Conservation (phyloP, 768 basidiomycete species). For the Hortiboletus flavorubellus region DNA sequence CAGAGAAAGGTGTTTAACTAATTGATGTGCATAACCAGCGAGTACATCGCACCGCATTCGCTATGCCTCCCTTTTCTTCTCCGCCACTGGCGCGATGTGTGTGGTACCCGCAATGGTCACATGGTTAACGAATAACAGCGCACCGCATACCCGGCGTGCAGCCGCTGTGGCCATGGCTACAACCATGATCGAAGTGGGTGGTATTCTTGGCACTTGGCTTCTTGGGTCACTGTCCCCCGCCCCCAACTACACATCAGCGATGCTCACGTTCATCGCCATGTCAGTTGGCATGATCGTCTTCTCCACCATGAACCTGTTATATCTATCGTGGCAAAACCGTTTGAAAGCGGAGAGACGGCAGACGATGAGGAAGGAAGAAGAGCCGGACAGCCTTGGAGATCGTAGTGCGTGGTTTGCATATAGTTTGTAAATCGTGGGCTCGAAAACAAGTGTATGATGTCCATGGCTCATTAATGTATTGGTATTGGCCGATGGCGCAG, state of each 20-base stretch:
- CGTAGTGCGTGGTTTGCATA: conserved; percentile 54
- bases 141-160: conserved; percentile 53
- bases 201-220: conserved; percentile 60
- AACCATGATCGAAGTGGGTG: conserved; percentile 53
- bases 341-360: conserved; percentile 40
- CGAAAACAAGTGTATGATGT: too few species aligned
- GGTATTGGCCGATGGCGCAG: too few species aligned
- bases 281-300: conserved; percentile 39
- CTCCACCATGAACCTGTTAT: conserved; percentile 36
- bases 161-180: conserved; percentile 54
- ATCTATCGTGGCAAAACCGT: conserved; percentile 42
- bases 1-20: background rate
- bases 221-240: conserved; percentile 47
- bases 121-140: conserved; percentile 61
- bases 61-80: conserved; percentile 54
- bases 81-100: conserved; percentile 48
- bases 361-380: conserved; percentile 31
- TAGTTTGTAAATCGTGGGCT: conserved; percentile 30
- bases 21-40: conserved; percentile 3
- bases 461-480: too few species aligned
- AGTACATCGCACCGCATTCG: conserved; percentile 36
- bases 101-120: conserved; percentile 50
- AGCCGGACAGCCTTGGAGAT: conserved; percentile 44
- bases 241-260: conserved; percentile 49
- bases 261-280: conserved; percentile 34